Conservation (phyloP, 2,329 filamentous ascomycete genomes). For the Epichloe uncinata region DNA sequence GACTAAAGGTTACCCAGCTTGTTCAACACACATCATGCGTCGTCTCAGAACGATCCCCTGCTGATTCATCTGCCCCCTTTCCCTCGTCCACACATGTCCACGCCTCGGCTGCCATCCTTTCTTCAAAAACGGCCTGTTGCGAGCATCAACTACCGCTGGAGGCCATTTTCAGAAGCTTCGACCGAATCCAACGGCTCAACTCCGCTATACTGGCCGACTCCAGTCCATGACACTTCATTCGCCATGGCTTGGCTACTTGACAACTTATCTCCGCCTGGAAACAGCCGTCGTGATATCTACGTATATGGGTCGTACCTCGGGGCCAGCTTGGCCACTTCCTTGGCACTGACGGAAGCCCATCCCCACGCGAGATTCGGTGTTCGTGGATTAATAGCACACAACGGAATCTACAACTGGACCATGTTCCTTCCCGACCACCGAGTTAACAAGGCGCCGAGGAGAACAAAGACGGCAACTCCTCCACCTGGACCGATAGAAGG, state of each 20-base stretch:
- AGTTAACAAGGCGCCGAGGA: conserved; percentile 21
- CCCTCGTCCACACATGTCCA: conserved; percentile 17
- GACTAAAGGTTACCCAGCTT: conserved; percentile 16
- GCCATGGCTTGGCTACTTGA: conserved; percentile 40
- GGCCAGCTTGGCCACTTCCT: conserved; percentile 40
- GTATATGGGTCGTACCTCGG: conserved; percentile 46
- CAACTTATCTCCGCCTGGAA: conserved; percentile 26
- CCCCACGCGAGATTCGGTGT: conserved; percentile 30
- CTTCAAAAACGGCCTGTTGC: conserved; percentile 32
- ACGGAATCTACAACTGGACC: conserved; percentile 54
- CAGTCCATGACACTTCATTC: conserved; percentile 41
- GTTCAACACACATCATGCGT: conserved; percentile 28
- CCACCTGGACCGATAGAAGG: conserved; percentile 15
- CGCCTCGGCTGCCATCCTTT: conserved; percentile 25
- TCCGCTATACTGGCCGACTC: conserved; percentile 37
- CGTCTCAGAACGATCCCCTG: conserved; percentile 26
- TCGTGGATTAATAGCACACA: conserved; percentile 40
- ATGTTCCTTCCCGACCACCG: conserved; percentile 42
- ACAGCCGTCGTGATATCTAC: conserved; percentile 23
- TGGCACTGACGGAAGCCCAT: conserved; percentile 43
- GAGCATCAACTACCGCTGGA: conserved; percentile 49
- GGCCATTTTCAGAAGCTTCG: conserved; percentile 11
- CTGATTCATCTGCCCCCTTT: conserved; percentile 43
- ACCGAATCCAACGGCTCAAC: conserved; percentile 6
- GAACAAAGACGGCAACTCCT: conserved; percentile 8